These are phyloP conservation scores for Fabrea salina DNA, from an alignment of 169 alveolate species.

Conservation along the genomic window DNA sequence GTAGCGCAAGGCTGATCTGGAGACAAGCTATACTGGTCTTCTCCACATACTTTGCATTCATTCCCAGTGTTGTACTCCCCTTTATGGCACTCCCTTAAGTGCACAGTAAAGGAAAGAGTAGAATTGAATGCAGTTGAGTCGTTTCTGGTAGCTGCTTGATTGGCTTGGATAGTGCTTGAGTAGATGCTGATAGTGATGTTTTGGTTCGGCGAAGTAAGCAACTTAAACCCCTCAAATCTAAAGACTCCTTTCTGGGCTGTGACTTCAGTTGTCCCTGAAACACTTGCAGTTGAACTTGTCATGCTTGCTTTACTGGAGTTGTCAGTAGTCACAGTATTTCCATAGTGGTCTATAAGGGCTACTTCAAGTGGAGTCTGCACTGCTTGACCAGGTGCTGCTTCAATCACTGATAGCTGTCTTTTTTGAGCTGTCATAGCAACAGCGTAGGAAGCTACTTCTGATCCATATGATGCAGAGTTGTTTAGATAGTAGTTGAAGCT, in stretches of 20 bases:
- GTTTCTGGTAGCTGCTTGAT: background rate
- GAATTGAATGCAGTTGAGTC: background rate
- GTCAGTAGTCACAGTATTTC: background rate
- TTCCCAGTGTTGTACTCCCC: background rate
- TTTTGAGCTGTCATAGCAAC: background rate
- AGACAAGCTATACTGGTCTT: background rate
- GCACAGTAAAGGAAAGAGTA: background rate
- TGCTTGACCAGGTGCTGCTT: constrained; percentile 9
- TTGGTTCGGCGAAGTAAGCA: background rate
- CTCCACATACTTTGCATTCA: background rate
- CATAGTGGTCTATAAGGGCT: background rate
- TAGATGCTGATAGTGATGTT: background rate
- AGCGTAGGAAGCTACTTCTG: background rate
- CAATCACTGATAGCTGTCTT: no score
- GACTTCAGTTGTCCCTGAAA: background rate
- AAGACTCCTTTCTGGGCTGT: background rate
- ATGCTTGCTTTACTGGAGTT: background rate
- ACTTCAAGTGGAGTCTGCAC: background rate
- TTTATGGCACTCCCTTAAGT: background rate
- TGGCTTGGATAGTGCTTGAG: background rate
- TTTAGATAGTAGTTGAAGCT: background rate
- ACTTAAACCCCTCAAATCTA: background rate
- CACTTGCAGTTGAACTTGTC: background rate
- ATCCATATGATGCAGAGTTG: constrained; percentile 21
- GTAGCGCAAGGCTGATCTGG: background rate